Conservation (phyloP, 2,329 filamentous ascomycete genomes). For the Aureobasidium sp. region DNA sequence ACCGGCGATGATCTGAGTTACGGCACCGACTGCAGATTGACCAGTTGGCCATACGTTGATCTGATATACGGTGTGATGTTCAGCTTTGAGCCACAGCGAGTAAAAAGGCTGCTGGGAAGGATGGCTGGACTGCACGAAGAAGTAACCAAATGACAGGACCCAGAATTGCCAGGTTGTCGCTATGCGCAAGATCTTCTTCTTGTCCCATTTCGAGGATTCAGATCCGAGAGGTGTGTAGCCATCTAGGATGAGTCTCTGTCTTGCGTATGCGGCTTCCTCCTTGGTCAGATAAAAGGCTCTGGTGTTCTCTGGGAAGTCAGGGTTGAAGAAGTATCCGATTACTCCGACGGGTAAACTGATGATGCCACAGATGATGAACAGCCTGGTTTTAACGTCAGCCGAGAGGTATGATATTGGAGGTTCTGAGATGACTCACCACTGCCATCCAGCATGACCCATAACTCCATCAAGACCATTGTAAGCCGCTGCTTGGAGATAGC, state of each 20-base stretch:
- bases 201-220: conserved; percentile 42
- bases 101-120: conserved; percentile 46
- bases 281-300: conserved; percentile 54
- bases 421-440: conserved; percentile 37
- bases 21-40: conserved; percentile 59
- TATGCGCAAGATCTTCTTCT: conserved; percentile 34
- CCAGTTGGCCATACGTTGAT: conserved; percentile 23
- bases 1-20: conserved; percentile 41
- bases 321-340: conserved; percentile 61
- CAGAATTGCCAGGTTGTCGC: conserved; percentile 55
- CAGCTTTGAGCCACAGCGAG: conserved; percentile 62
- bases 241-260: conserved; percentile 44
- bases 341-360: conserved; percentile 61
- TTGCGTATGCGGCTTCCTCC: conserved; percentile 53
- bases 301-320: conserved; percentile 45
- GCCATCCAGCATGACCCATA: conserved; percentile 60
- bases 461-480: conserved; percentile 51
- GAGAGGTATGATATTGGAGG: too few species aligned
- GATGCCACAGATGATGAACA: conserved; percentile 38
- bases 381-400: conserved; percentile 23
- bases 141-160: conserved; percentile 55
- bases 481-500: conserved; percentile 66
- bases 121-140: conserved; percentile 65
- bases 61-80: conserved; percentile 13
- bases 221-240: conserved; percentile 15